phyloP scores from a whole-genome alignment of 306 rosid species.

The Cicer judaicum region DNA sequence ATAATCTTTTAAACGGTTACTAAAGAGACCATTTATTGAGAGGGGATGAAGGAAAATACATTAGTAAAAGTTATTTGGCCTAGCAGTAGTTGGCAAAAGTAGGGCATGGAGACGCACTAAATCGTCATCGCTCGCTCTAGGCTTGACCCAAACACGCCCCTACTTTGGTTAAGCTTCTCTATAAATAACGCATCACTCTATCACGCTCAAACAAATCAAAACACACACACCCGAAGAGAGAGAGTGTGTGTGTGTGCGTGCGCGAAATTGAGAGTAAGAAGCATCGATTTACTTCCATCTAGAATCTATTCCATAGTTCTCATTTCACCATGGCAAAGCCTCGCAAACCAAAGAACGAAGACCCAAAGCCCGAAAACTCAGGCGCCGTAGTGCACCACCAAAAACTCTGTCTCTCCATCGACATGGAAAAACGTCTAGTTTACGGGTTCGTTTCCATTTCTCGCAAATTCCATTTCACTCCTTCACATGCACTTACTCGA shows the following conservation, averaged over 20 bases:
- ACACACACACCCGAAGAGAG: background rate
- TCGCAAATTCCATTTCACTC: constrained; percentile 21
- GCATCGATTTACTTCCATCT: constrained; percentile 1
- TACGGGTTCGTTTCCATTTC: constrained; percentile 71
- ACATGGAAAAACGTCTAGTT: constrained; percentile 65
- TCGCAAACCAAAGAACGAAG: constrained; percentile 88
- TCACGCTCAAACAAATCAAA: background rate
- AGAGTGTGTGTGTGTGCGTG: background rate
- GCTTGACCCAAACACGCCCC: background rate
- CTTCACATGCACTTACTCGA: background rate
- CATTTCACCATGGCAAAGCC: constrained; percentile 76
- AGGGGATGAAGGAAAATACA: too few species aligned
- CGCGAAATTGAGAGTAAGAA: background rate
- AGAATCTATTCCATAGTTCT: background rate
- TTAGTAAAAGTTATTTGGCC: background rate
- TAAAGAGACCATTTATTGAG: too few species aligned
- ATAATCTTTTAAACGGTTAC: too few species aligned
- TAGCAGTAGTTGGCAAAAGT: constrained; percentile 14
- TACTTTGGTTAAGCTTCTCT: background rate
- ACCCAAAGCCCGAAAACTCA: constrained; percentile 78
- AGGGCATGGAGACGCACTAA: background rate
- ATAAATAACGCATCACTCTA: constrained; percentile 13
- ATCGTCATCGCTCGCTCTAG: background rate
- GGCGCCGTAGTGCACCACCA: constrained; percentile 87
- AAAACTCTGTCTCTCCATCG: constrained; percentile 91